These are phyloP conservation scores for Barnettozyma salicaria DNA, from an alignment of 805 yeast genomes.

Conservation along the genomic window DNA sequence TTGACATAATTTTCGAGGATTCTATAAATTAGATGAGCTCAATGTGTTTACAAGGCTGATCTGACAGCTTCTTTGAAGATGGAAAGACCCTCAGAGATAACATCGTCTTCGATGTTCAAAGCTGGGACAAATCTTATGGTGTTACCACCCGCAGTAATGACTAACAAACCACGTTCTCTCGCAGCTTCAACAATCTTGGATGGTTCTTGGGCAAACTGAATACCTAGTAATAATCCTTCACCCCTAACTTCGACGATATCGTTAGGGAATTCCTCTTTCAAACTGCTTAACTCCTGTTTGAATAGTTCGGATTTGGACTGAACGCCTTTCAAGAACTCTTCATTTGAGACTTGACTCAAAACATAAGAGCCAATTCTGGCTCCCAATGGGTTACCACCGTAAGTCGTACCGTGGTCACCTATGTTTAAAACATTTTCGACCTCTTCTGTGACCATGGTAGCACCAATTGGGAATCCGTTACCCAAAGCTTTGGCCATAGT, in stretches of 20 bases:
- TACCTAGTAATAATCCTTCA: slow-evolving; percentile 79
- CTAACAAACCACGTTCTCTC: slow-evolving; percentile 71
- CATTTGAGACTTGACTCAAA: slow-evolving; percentile 56
- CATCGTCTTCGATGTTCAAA: slow-evolving; percentile 68
- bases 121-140: slow-evolving; percentile 92
- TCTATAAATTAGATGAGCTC: not conserved
- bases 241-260: slow-evolving; percentile 73
- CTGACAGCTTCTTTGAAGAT: slow-evolving; percentile 56
- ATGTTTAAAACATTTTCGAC: slow-evolving; percentile 68
- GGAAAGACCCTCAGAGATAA: slow-evolving; percentile 62
- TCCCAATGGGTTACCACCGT: slow-evolving; percentile 95
- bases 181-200: slow-evolving; percentile 56
- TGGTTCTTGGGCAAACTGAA: slow-evolving; percentile 68
- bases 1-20: too few species aligned
- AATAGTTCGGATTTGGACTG: slow-evolving; percentile 54
- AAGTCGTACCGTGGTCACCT: slow-evolving; percentile 98
- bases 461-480: slow-evolving; percentile 95
- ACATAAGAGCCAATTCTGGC: slow-evolving; percentile 77
- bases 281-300: slow-evolving; percentile 39
- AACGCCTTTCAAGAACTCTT: slow-evolving; percentile 56
- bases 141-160: slow-evolving; percentile 89
- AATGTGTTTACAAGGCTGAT: slow-evolving; percentile 22
- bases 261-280: slow-evolving; percentile 53
- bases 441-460: slow-evolving; percentile 77
- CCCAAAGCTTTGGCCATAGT: slow-evolving; percentile 96